Percentiles rank a stretch among this genome's conserved stretches.
phyloP scores from a whole-genome alignment of 106 monocot genomes.

The Gastrodia elata region DNA sequence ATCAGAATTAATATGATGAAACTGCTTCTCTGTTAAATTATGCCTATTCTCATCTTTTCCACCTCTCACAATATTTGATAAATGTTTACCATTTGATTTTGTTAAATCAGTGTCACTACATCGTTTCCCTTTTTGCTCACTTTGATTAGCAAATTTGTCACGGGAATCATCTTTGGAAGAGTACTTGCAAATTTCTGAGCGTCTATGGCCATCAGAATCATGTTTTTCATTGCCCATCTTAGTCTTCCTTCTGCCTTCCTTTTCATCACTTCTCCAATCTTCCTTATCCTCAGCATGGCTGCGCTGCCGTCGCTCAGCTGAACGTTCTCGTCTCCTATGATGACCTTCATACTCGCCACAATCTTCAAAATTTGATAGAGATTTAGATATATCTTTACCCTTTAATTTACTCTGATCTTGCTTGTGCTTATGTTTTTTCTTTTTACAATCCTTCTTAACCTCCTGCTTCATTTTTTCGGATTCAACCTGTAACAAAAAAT shows the following conservation, averaged over 20 bases:
- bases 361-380: slow-evolving; percentile 34
- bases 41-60: slow-evolving; percentile 17
- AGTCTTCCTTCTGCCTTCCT: slow-evolving; percentile 13
- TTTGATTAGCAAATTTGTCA: not conserved
- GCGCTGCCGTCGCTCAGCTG: slow-evolving; percentile 9
- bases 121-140: not conserved
- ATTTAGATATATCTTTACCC: slow-evolving; percentile 17
- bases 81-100: not conserved
- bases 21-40: not conserved
- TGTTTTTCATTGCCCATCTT: slow-evolving; percentile 10
- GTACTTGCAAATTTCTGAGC: not conserved
- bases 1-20: slow-evolving; percentile 3
- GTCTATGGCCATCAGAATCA: slow-evolving; percentile 13
- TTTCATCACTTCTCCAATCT: slow-evolving; percentile 15
- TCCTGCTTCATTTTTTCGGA: slow-evolving; percentile 55
- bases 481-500: slow-evolving; percentile 41
- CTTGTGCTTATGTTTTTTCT: slow-evolving; percentile 43
- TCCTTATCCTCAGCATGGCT: slow-evolving; percentile 14
- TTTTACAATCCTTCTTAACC: slow-evolving; percentile 38
- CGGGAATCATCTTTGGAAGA: slow-evolving; percentile 1
- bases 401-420: slow-evolving; percentile 34
- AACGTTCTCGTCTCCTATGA: slow-evolving; percentile 14
- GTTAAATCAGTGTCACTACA: not conserved
- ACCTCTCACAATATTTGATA: not conserved
- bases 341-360: slow-evolving; percentile 22